Base-by-base conservation (phyloP, 805 yeast species). In the Ogataea polymorpha region DNA sequence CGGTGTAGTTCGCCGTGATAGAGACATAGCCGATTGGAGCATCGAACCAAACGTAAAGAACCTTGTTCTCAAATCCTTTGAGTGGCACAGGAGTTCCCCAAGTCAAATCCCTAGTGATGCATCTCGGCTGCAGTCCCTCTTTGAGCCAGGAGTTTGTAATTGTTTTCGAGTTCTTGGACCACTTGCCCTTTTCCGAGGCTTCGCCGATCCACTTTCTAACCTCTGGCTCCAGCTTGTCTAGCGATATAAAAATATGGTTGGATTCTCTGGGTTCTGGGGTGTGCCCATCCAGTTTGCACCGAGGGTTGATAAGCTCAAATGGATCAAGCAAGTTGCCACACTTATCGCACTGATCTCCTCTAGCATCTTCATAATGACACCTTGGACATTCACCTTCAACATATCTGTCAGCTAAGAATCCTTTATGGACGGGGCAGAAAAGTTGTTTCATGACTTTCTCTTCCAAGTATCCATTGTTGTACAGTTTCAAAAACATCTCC, bases 21-120 rank as follows among this genome's bases (percentile, higher is more conserved):
- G 97, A 88, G 44, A 90, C 80, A 63, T 93, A 93, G 32, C 99
- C 99, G 54, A 93, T 93, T 36, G 96, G 79, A 27, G 99, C 99
- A 68, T 93, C 99, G 55, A 93, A 93, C 99, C 99, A 93, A 44
- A 93, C 99, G 61, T 93, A 93, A 56, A 93, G 71, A 10, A 93
- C 99, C 67, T 93, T 93, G 41, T 88, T 82, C 53, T 83, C 80
- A 70, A 74, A 93, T 37, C 80, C 86, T 54, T 86, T 83, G 51
- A 87, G 70, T 36, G 99, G 99, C 20, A 93, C 98, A 7, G 98
- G 96, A 6, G 96, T 89, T 64, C 99, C 99, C 99, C 99, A 93
- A 35, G 80, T 80, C 61, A 93, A 76, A 63, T 93, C 99, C 71
- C 99, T 82, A 13, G 99, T 93, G 63, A 93, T 93, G 70, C 97